Evolutionary conservation across 2,329 filamentous ascomycete species (phyloP), one percentile per base, ranked within the genome.

Genomic region (Aureobasidium vineae): DNA sequence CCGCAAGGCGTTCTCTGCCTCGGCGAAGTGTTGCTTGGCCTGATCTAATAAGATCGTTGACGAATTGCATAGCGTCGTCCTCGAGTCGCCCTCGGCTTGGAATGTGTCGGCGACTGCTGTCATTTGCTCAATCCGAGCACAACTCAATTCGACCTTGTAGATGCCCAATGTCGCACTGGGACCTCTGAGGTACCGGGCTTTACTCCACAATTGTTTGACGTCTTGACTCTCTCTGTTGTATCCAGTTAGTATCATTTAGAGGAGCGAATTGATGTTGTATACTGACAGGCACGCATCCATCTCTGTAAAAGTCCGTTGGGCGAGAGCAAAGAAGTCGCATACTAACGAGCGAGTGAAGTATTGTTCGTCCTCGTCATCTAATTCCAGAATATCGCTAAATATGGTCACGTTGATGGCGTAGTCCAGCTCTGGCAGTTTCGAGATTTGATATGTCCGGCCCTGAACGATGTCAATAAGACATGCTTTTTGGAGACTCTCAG

Each of bases 221-320:
- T 64, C 61, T 43, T 64, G 33, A 19, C 8, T 23, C 15, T 53
- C 49, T 54, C 61, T 64, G 61, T 43, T 41, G 4, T 2, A 15
- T 6, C 3, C 7, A 26, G 23, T 63, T 52, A 63, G 19, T 15
- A 15, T 26, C 8, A 19, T 21, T 28, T 7, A 7, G 19, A 19
- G 15, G 5, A 23, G 28, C 13, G 15, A 13, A 31, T 26, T 16
- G 3, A 1, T 28, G 6, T 11, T 23, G 6, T 41, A 3, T 33
- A 64, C 61, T 64, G 19, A 64, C 61, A 64, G 23, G 61, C 61
- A 64, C 36, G 49, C 36, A 36, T 64, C 49, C 61, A 64, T 64
- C 26, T 64, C 61, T 19, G 19, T 6, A 16, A 64, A 45, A 6
- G 61, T 64, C 31, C 36, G 49, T 54, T 38, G 47, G 6, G 61